Evolutionary conservation across 371 early-diverging fungal species (phyloP), one percentile per base, ranked within the genome.

Genomic region (Mucor velutinosus): DNA sequence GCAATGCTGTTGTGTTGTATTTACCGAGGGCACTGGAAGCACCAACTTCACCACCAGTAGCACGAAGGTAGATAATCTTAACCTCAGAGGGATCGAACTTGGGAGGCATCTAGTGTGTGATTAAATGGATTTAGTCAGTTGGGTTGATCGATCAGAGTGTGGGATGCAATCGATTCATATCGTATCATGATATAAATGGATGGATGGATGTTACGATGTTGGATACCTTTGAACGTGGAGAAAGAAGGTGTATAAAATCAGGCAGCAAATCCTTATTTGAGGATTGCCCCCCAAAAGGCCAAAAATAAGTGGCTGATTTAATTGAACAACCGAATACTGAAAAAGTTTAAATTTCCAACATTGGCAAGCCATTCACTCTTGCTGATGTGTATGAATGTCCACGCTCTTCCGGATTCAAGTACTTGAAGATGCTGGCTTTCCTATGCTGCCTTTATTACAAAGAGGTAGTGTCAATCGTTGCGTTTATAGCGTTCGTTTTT

Each of bases 1-100:
- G 35, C 10, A 1, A 10, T 35, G 8, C 1, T 35, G 14, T 41
- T 35, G 14, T 8, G 35, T 8, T 35, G 35, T 29, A 56, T 30
- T 58, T 69, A 69, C 68, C 98, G 65, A 99, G 94, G 63, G 97
- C 95, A 72, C 96, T 94, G 76, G 98, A 95, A 84, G 99, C 97
- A 85, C 98, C 97, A 78, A 97, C 73, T 76, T 83, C 83, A 78
- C 83, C 83, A 79, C 81, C 99, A 74, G 97, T 95, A 75, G 94
- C 89, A 80, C 97, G 92, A 84, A 99, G 92, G 86, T 93, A 90
- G 86, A 99, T 91, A 84, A 90, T 91, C 88, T 94, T 93, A 75
- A 96, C 86, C 84, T 92, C 94, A 75, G 77, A 86, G 71, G 96
- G 95, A 87, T 95, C 95, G 86, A 90, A 78, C 85, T 95, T 94